Evolutionary conservation across 352 stramenopile species (phyloP).

Genomic region (Phytopythium cucurbitacearum): DNA sequence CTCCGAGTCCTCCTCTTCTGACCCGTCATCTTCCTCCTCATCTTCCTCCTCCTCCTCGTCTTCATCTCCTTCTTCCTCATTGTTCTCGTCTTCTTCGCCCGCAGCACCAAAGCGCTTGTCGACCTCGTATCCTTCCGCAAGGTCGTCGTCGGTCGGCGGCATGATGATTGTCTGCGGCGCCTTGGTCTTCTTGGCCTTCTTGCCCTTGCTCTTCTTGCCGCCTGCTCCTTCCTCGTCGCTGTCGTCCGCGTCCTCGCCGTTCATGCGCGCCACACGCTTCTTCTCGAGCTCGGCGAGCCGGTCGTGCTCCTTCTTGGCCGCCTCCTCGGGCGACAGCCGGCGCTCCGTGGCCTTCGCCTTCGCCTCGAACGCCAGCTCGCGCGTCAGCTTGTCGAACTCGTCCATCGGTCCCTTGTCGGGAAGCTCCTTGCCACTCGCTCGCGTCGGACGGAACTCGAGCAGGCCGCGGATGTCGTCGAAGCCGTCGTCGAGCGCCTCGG

Average conservation of each 20-base stretch:
- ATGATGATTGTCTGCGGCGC: constrained; percentile 62
- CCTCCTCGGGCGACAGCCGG: constrained; percentile 93
- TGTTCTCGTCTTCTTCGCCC: constrained; percentile 15
- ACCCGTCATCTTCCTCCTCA: constrained; percentile 32
- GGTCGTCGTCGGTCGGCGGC: constrained; percentile 86
- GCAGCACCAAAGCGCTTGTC: constrained; percentile 47
- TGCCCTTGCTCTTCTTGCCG: constrained; percentile 45
- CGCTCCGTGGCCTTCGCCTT: constrained; percentile 93
- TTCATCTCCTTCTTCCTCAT: constrained; percentile 21
- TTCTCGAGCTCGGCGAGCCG: constrained; percentile 90
- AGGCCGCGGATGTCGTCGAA: constrained; percentile 63
- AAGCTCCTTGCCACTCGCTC: constrained; percentile 48
- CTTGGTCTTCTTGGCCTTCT: constrained; percentile 39
- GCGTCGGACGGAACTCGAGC: constrained; percentile 74
- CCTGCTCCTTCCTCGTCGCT: constrained; percentile 52
- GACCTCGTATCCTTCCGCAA: constrained; percentile 84
- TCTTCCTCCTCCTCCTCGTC: constrained; percentile 34
- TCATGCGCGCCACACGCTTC: constrained; percentile 93
- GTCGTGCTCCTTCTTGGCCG: constrained; percentile 91
- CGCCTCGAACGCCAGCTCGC: constrained; percentile 86
- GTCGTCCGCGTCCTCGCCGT: constrained; percentile 77
- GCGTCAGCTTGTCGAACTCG: constrained; percentile 82
- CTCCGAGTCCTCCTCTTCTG: constrained; percentile 61
- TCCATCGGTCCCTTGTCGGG: constrained; percentile 76
- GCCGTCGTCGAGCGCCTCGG: constrained; percentile 66